Evolutionary conservation across 2,329 filamentous ascomycete species (phyloP), one percentile per base, ranked within the genome.

Genomic region (Exophiala alcalophila): DNA sequence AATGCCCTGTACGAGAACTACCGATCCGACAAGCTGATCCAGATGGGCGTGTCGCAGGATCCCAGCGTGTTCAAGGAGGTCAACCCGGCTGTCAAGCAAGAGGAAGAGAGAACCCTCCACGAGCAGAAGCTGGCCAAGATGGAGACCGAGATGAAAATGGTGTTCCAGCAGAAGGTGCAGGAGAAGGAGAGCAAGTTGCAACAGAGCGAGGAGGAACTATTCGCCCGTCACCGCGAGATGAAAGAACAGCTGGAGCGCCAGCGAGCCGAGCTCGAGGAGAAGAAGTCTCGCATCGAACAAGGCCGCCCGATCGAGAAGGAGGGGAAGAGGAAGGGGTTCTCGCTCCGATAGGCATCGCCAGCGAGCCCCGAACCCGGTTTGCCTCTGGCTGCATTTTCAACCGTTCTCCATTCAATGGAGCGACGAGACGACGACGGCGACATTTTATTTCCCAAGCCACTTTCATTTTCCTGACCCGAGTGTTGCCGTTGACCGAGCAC

Each of bases 101-200:
- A 98, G 69, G 92, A 98, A 74, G 92, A 98, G 77, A 88, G 92
- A 61, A 84, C 86, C 54, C 78, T 98, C 58, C 92, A 98, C 78
- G 92, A 98, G 74, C 90, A 96, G 78, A 98, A 98, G 78, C 87
- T 98, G 59, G 88, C 91, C 69, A 98, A 98, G 87, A 98, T 98
- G 92, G 92, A 98, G 72, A 83, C 89, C 63, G 92, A 98, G 71
- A 98, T 98, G 92, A 98, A 98, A 87, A 95, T 96, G 87, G 92
- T 98, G 58, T 98, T 98, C 88, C 92, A 97, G 70, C 92, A 98
- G 69, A 98, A 98, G 84, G 92, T 98, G 21, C 83, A 88, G 56
- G 92, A 98, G 71, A 98, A 98, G 78, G 92, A 98, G 74, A 95
- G 88, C 80, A 98, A 98, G 74, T 77, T 98, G 67, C 94, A 94